Evolutionary conservation across 306 rosid genomes (phyloP).

Genomic region (Quercus agrifolia): DNA sequence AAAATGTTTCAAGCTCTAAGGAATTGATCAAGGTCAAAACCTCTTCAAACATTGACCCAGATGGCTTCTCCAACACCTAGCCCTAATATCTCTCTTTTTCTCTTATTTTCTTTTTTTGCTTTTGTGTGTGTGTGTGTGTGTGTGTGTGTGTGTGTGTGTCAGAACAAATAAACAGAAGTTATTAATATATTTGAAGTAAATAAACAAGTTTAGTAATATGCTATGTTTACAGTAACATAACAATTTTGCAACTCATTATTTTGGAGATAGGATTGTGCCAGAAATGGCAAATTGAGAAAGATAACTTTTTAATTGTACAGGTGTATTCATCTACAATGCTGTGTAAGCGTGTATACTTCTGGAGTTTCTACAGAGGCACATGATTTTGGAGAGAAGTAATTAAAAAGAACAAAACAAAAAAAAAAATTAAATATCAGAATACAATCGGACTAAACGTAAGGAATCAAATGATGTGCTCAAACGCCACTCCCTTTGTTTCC

Average conservation of each 20-base stretch:
- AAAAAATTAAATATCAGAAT: slow-evolving; percentile 49
- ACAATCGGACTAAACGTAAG: slow-evolving; percentile 67
- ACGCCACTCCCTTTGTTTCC: slow-evolving; percentile 86
- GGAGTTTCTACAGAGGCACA: neutral
- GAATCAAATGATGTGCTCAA: slow-evolving; percentile 69
- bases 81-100: neutral
- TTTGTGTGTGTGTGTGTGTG: neutral
- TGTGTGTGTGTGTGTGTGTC: neutral
- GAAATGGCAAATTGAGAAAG: neutral
- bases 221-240: neutral
- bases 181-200: neutral
- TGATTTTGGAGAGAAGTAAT: neutral
- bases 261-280: neutral
- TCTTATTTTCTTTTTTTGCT: neutral
- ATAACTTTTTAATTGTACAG: neutral
- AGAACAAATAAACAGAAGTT: neutral
- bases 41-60: neutral
- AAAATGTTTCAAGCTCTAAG: neutral
- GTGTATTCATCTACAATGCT: neutral
- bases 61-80: neutral
- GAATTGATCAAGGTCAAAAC: neutral
- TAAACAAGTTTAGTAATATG: neutral
- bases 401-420: neutral
- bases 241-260: neutral
- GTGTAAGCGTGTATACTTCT: neutral